Percentiles rank a stretch among this genome's conserved stretches.
Conservation (phyloP, 2,329 filamentous ascomycete species). For the Sporothrix euskadiensis region DNA sequence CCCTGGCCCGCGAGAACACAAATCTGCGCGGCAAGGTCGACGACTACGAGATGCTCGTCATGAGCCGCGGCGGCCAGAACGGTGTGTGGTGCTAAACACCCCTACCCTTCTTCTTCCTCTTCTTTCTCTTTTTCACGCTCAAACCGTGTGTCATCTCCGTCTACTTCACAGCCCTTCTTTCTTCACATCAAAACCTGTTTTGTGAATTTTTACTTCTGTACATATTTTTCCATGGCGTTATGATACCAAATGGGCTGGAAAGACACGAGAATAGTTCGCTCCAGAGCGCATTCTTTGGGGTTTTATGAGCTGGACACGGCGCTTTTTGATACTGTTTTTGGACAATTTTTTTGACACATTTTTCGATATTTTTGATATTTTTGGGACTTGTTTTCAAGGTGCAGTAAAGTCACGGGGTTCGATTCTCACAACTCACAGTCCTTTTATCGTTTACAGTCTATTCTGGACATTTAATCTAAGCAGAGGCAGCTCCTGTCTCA, state of each 20-base stretch:
- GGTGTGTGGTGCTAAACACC: constrained; percentile 32
- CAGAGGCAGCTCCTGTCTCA: neutral
- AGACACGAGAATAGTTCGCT: constrained; percentile 1
- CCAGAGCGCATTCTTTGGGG: constrained; percentile 11
- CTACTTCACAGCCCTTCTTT: neutral
- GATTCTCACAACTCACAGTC: constrained; percentile 23
- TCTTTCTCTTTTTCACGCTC: neutral
- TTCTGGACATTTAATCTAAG: neutral
- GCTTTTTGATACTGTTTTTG: neutral
- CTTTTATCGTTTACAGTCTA: neutral
- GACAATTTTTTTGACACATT: neutral
- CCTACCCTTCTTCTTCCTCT: neutral
- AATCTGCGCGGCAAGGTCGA: constrained; percentile 44
- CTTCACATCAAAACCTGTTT: neutral
- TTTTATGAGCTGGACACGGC: constrained; percentile 11
- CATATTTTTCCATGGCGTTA: constrained; percentile 12
- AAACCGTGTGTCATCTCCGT: neutral
- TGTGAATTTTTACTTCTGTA: constrained; percentile 11
- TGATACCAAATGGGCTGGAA: constrained; percentile 24
- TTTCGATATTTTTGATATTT: neutral
- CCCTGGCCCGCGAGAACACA: constrained; percentile 49
- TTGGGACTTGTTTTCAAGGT: neutral
- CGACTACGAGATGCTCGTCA: constrained; percentile 40
- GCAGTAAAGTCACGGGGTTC: neutral
- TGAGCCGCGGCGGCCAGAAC: constrained; percentile 34